Evolutionary conservation across 768 basidiomycete genomes (phyloP).

Genomic region (Naganishia randhawae): DNA sequence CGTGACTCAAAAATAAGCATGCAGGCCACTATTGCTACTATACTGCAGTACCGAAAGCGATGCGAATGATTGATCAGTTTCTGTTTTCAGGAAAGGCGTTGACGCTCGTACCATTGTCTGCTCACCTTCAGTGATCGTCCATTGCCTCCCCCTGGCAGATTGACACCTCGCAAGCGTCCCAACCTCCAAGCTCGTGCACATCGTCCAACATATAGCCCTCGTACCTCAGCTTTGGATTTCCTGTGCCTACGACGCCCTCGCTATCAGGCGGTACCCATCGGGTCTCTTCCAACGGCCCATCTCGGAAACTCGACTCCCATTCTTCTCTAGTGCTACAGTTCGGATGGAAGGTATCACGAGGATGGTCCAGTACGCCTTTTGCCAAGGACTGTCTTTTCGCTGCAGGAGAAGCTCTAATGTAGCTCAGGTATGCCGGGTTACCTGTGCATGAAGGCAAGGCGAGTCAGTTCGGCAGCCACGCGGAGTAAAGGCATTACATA

Average conservation of each 20-base stretch:
- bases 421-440: conserved; percentile 11
- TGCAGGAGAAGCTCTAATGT: neutral
- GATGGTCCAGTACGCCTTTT: neutral
- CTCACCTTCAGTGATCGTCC: neutral
- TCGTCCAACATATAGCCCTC: conserved; percentile 2
- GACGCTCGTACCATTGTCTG: too few species aligned
- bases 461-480: neutral
- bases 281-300: conserved; percentile 18
- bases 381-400: neutral
- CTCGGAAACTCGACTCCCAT: conserved; percentile 8
- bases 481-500: too few species aligned
- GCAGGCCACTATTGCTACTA: too few species aligned
- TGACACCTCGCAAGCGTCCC: conserved; percentile 12
- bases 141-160: neutral
- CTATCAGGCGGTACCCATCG: conserved; percentile 8
- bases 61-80: too few species aligned
- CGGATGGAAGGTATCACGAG: neutral
- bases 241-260: neutral
- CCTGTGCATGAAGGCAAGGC: neutral
- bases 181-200: neutral
- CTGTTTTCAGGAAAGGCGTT: too few species aligned
- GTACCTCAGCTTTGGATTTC: conserved; percentile 3
- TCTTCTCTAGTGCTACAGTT: neutral
- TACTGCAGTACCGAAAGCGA: too few species aligned
- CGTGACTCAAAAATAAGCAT: too few species aligned